phyloP scores from a whole-genome alignment of 2,329 filamentous ascomycete genomes.

The Diaporthe sp. region DNA sequence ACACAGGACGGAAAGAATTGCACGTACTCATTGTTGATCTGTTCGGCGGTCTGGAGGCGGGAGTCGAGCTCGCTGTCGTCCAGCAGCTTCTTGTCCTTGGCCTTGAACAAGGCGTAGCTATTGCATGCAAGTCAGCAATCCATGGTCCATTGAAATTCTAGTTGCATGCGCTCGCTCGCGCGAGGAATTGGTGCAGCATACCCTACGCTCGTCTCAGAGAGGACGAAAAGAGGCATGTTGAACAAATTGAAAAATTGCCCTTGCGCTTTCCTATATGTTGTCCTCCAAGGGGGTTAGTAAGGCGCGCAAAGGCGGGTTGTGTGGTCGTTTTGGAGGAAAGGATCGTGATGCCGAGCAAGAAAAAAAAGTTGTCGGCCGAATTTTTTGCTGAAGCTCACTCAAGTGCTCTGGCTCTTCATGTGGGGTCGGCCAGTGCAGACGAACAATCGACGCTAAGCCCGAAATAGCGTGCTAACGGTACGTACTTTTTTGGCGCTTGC shows the following conservation, averaged over 20 bases:
- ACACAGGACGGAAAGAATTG: slow-evolving; percentile 19
- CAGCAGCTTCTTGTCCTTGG: slow-evolving; percentile 97
- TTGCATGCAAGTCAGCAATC: slow-evolving; percentile 49
- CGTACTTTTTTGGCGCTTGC: slow-evolving; percentile 19
- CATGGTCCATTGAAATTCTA: background rate
- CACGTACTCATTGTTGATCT: slow-evolving; percentile 86
- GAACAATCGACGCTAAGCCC: slow-evolving; percentile 28
- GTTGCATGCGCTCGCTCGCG: slow-evolving; percentile 3
- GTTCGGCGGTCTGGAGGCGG: slow-evolving; percentile 84
- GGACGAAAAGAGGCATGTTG: slow-evolving; percentile 90
- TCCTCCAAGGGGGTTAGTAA: slow-evolving; percentile 46
- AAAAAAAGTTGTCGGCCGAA: slow-evolving; percentile 40
- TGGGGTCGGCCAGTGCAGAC: slow-evolving; percentile 39
- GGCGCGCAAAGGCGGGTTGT: slow-evolving; percentile 38
- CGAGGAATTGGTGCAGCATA: slow-evolving; percentile 55
- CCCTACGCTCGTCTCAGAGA: slow-evolving; percentile 91
- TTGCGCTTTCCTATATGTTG: slow-evolving; percentile 41
- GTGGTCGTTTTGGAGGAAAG: slow-evolving; percentile 32
- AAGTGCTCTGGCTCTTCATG: slow-evolving; percentile 33
- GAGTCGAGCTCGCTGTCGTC: slow-evolving; percentile 81
- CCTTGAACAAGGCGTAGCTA: slow-evolving; percentile 98
- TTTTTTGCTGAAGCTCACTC: slow-evolving; percentile 39
- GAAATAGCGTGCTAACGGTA: background rate
- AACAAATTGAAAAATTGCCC: slow-evolving; percentile 44
- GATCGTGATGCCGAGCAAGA: slow-evolving; percentile 28